Conservation (phyloP, 1,284 basidiomycete species). For the Ganoderma multipileum region DNA sequence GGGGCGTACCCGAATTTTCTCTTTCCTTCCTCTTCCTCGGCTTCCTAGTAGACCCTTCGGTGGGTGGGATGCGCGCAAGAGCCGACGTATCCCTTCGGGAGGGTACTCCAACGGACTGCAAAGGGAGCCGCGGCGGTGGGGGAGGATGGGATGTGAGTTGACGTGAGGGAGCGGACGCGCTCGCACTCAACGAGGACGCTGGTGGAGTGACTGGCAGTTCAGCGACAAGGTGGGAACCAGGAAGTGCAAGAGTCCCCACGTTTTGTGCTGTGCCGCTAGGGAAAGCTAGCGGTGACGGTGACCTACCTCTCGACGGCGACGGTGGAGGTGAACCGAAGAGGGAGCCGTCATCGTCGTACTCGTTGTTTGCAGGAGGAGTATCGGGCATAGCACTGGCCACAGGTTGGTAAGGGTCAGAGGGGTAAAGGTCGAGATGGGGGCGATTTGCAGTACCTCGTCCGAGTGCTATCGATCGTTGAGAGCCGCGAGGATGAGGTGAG, state of each 20-base stretch:
- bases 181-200: constrained; percentile 62
- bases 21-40: constrained; percentile 39
- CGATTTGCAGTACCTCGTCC: constrained; percentile 23
- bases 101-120: constrained; percentile 22
- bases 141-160: neutral
- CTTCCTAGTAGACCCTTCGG: constrained; percentile 21
- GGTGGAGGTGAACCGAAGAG: constrained; percentile 83
- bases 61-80: constrained; percentile 18
- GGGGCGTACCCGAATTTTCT: constrained; percentile 42
- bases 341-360: constrained; percentile 66
- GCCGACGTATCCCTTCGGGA: constrained; percentile 21
- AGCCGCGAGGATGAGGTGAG: constrained; percentile 11
- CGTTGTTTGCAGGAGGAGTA: constrained; percentile 30
- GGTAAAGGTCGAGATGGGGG: neutral
- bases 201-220: constrained; percentile 79
- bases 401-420: constrained; percentile 6
- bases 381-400: constrained; percentile 29
- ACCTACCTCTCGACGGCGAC: constrained; percentile 77
- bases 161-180: constrained; percentile 21
- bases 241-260: constrained; percentile 95
- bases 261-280: constrained; percentile 69
- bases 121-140: constrained; percentile 12
- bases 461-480: constrained; percentile 32
- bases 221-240: constrained; percentile 87
- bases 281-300: constrained; percentile 62